phyloP scores from a whole-genome alignment of 805 yeast species.

The Ogataea kodamae region DNA sequence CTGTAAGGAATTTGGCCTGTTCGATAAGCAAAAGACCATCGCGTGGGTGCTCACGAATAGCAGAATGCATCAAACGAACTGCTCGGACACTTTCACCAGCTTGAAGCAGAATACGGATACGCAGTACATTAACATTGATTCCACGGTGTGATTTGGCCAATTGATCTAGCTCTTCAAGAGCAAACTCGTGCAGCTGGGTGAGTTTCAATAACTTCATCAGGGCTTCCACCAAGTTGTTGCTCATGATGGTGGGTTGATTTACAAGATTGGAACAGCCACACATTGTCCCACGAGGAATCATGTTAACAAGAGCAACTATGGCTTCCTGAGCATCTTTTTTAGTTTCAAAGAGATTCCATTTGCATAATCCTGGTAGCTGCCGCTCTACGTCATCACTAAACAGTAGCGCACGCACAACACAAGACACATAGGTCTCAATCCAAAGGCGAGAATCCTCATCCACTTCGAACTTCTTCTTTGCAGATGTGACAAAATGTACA shows the following conservation, averaged over 20 bases:
- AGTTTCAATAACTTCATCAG: slow-evolving; percentile 39
- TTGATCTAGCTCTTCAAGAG: slow-evolving; percentile 38
- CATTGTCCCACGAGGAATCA: slow-evolving; percentile 45
- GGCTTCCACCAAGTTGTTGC: slow-evolving; percentile 55
- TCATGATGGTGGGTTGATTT: slow-evolving; percentile 35
- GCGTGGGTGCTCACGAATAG: slow-evolving; percentile 43
- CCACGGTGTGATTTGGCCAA: slow-evolving; percentile 14
- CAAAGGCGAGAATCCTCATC: slow-evolving; percentile 47
- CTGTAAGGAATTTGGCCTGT: slow-evolving; percentile 62
- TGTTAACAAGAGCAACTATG: slow-evolving; percentile 37
- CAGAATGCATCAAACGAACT: slow-evolving; percentile 39
- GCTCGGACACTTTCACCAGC: slow-evolving; percentile 48
- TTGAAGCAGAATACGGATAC: slow-evolving; percentile 38
- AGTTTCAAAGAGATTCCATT: slow-evolving; percentile 40
- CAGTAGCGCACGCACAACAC: slow-evolving; percentile 51
- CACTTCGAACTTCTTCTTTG: slow-evolving; percentile 29
- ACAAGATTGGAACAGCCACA: slow-evolving; percentile 40
- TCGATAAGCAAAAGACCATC: slow-evolving; percentile 55
- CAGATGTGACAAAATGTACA: slow-evolving; percentile 47
- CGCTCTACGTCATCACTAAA: slow-evolving; percentile 51
- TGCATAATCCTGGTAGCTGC: slow-evolving; percentile 58
- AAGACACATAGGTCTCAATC: slow-evolving; percentile 60
- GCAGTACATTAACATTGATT: slow-evolving; percentile 33
- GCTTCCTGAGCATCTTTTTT: slow-evolving; percentile 36
- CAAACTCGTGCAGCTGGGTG: slow-evolving; percentile 36